Base-by-base conservation (phyloP, 495 filamentous ascomycete species). In the Lentithecium fluviatile region DNA sequence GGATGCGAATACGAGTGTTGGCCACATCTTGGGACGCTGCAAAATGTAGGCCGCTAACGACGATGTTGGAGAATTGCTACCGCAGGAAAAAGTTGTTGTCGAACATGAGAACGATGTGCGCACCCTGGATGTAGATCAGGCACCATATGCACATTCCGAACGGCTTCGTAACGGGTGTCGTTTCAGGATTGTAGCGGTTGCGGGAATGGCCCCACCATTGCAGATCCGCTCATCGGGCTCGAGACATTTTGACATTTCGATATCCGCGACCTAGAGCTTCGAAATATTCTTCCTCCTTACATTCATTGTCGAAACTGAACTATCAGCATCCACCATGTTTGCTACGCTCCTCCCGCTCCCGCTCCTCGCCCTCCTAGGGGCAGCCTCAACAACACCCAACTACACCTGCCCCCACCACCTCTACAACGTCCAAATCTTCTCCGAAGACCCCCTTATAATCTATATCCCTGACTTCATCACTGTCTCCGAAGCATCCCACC, bases 381-480 rank as follows among this genome's bases (percentile, higher is more conserved):
- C 53, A n/a, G 38, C 42, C 37, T 1, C 60, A 8, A 17, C 45
- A 45, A 42, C 45, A 2, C 5, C 45, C 56, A 58, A 62, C 43
- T 53, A 58, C 47, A 58, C 55, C 7, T 74, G 72, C 54, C 57
- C 68, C 1, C 45, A 52, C 19, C 72, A 72, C 45, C 46, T 49
- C 34, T 83, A 82, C 69, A 73, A 77, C 34, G 74, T 77, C 11
- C 75, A 79, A 55, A 67, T 84, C 54, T 75, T 83, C 52, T 82
- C 80, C 23, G 76, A 78, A 60, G 76, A 74, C 7, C 82, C 82
- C 0, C 70, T 83, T 4, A 75, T 85, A 3, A 78, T 85, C 54
- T 83, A 83, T 69, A 76, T 84, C 62, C 73, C 70, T 37, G 67
- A 77, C 62, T 76, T 76, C 58, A 61, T 78, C 11, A 75, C 71